Percentiles rank a stretch among this genome's conserved stretches.
Evolutionary conservation across 495 filamentous ascomycete species (phyloP).

Genomic region (Hypoxylon fuscum): DNA sequence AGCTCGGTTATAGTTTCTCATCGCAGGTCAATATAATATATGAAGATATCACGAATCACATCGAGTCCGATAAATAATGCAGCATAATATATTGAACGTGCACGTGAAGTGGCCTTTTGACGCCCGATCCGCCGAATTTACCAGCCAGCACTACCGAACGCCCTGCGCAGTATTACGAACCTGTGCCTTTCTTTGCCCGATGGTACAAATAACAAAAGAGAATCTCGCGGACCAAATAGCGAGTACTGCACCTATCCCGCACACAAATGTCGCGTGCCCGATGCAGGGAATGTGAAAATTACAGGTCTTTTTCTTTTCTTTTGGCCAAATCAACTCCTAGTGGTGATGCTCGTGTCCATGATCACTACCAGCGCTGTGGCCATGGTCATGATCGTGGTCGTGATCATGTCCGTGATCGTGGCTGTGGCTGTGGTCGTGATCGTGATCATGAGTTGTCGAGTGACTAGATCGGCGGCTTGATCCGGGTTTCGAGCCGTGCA

Average conservation of each 20-base stretch:
- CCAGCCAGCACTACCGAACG: conserved; percentile 10
- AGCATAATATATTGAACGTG: too few relatives aligned
- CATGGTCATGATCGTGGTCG: conserved; percentile 4
- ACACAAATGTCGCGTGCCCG: conserved; percentile 2
- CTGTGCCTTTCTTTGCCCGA: background rate
- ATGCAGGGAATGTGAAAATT: conserved; percentile 19
- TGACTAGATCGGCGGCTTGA: conserved; percentile 41
- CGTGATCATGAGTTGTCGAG: conserved; percentile 28
- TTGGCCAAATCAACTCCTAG: background rate
- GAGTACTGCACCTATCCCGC: background rate
- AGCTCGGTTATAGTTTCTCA: too few relatives aligned
- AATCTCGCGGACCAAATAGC: background rate
- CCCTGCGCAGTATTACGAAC: conserved; percentile 7
- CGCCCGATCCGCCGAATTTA: conserved; percentile 9
- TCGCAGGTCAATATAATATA: too few relatives aligned
- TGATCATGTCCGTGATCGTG: conserved; percentile 34
- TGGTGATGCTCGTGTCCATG: background rate
- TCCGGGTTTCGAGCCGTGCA: conserved; percentile 39
- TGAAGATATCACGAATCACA: too few relatives aligned
- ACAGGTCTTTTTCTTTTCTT: background rate
- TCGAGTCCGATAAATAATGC: too few relatives aligned
- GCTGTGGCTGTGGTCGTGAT: conserved; percentile 25
- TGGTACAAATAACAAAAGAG: conserved; percentile 10
- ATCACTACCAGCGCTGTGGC: background rate
- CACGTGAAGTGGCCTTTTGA: too few relatives aligned